Base-by-base conservation (phyloP, 495 filamentous ascomycete genomes). In the Aspergillus cristatus region DNA sequence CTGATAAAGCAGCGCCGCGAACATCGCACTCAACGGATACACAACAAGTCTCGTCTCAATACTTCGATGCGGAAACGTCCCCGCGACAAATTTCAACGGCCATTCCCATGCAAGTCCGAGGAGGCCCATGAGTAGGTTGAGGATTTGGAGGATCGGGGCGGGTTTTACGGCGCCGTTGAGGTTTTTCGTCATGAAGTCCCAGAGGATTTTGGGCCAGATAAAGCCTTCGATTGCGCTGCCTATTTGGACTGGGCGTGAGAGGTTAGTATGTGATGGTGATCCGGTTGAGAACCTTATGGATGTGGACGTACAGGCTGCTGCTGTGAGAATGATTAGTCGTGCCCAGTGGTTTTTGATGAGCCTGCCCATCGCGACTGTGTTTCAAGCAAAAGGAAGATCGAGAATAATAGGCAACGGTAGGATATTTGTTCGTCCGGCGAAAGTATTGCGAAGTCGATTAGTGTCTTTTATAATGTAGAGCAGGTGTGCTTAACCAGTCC, bases 311-410 rank as follows among this genome's bases (percentile, higher is more conserved):
- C 85, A 96, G 31, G 68, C 62, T 57, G 84, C 79, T 4, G 91
- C 82, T 1, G 86, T 84, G 49, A 97, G 72, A 60, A 91, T 74
- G 53, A 96, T 87, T 47, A 96, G 78, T 34, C 91, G 78, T 35
- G 85, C 93, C 85, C 89, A 94, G 69, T 98, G 91, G 70, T 97
- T 97, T 70, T 96, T 97, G 69, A 98, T 98, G 46, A 98, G 78
- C 54, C 79, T 86, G 59, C 91, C 91, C 91, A 98, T 98, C 51
- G 53, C 72, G 59, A 28, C 15, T 34, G 28, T 35, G 28, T 24
- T 24, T 4, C 20, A 24, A 24, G 4, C 8, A 24, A 29, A 14
- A 38, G n/a, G 28, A 28, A n/a, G n/a, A n/a, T n/a, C n/a, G n/a
- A n/a, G n/a, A n/a, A n/a, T n/a, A n/a, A n/a, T n/a, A n/a, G n/a